These are phyloP conservation scores for Durusdinium trenchii DNA, from an alignment of 73 alveolate species.

Conservation along the genomic window DNA sequence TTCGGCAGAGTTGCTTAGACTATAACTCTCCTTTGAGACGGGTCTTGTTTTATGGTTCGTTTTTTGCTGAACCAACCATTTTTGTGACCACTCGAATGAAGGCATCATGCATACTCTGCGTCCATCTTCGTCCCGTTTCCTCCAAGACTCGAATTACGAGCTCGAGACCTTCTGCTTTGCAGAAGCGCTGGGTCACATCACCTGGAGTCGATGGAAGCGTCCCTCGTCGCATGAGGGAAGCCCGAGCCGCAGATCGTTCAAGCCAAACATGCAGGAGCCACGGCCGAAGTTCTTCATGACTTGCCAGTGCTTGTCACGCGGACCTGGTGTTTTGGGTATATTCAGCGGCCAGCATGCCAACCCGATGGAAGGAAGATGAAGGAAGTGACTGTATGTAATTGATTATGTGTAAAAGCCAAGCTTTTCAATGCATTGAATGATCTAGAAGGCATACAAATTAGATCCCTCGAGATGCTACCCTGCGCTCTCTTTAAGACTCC, in stretches of 20 bases:
- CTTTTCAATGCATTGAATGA: too few relatives aligned
- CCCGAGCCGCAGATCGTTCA: too few relatives aligned
- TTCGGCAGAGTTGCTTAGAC: background rate
- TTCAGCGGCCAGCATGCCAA: background rate
- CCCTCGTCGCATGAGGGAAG: background rate
- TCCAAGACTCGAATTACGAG: constrained; percentile 66
- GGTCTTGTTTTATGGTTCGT: background rate
- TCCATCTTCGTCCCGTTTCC: too few relatives aligned
- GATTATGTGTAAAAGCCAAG: too few relatives aligned
- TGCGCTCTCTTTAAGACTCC: background rate
- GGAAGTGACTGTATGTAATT: too few relatives aligned
- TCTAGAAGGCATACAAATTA: too few relatives aligned
- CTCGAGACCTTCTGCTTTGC: constrained; percentile 73
- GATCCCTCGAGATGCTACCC: too few relatives aligned
- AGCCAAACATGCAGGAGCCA: background rate
- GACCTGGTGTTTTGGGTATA: constrained; percentile 18
- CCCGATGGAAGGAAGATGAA: too few relatives aligned
- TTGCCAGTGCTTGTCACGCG: constrained; percentile 95
- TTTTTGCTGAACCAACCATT: too few relatives aligned
- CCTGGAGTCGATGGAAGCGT: background rate
- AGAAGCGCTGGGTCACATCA: constrained; percentile 91
- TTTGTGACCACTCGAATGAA: too few relatives aligned
- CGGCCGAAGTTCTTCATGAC: constrained; percentile 94
- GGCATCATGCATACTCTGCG: too few relatives aligned
- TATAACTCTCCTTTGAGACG: background rate